Conservation (phyloP, 108 stramenopile genomes). For the Pseudonitzschia multiseries region DNA sequence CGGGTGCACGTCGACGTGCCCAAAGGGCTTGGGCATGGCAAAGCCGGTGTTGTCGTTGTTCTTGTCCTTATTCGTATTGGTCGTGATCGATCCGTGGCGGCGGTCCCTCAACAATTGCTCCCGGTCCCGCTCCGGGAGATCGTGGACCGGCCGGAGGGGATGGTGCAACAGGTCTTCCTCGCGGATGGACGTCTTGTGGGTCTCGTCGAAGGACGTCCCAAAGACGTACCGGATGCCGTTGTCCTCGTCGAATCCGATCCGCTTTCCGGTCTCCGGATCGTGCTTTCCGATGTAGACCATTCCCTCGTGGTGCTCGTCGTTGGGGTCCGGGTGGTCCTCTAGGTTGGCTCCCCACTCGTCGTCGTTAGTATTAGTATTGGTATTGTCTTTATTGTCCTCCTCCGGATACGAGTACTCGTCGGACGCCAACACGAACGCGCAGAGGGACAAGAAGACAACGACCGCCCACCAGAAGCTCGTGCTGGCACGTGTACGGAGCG, state of each 20-base stretch:
- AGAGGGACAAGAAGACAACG: no score
- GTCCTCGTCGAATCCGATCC: slow-evolving; percentile 42
- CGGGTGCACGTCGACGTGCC: slow-evolving; percentile 68
- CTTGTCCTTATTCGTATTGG: no score
- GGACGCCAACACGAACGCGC: no score
- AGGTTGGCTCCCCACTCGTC: slow-evolving; percentile 47
- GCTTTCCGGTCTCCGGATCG: slow-evolving; percentile 38
- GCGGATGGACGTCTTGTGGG: slow-evolving; percentile 57
- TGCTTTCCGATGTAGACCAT: slow-evolving; percentile 70
- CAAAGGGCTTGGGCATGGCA: slow-evolving; percentile 62
- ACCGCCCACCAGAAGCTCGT: no score
- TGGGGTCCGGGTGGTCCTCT: slow-evolving; percentile 82
- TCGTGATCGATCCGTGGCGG: slow-evolving; percentile 51
- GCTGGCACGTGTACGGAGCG: no score
- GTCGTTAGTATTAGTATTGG: slow-evolving; percentile 1
- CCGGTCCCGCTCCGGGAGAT: slow-evolving; percentile 56
- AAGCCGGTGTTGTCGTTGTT: slow-evolving; percentile 28
- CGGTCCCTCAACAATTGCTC: slow-evolving; percentile 65
- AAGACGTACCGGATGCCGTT: slow-evolving; percentile 78
- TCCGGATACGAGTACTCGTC: no score
- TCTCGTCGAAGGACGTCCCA: slow-evolving; percentile 64
- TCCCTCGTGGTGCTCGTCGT: slow-evolving; percentile 70
- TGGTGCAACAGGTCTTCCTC: slow-evolving; percentile 59
- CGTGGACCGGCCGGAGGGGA: slow-evolving; percentile 49
- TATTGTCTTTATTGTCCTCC: no score